Evolutionary conservation across 805 yeast genomes (phyloP), one percentile per base, ranked within the genome.

Genomic region (Suhomyces vadensis): DNA sequence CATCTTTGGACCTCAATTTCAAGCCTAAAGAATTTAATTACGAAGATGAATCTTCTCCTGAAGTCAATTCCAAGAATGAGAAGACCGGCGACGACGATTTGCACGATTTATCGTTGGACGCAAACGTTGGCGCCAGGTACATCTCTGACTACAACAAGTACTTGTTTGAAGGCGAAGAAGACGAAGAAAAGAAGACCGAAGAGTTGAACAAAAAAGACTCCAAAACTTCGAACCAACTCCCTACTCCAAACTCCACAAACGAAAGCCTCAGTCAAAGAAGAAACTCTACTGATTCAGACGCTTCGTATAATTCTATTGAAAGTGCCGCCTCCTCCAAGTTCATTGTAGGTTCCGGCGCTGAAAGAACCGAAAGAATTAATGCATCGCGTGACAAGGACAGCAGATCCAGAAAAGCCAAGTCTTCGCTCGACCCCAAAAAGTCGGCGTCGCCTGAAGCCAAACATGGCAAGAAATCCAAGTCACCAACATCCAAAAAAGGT

Each of bases 251-350:
- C 43, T 47, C 51, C 6, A 48, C 51, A 8, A 35, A 38, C 3
- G 54, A 48, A 20, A 41, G 48, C 22, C 43, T 48, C 24, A 27
- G 39, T 20, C 33, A 29, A 29, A 46, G 54, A 42, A 43, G 39
- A 9, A 26, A 39, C 13, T 45, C 52, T 13, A 33, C 27, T 11
- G 44, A 41, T 7, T 43, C 48, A 9, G 39, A 21, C 22, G 38
- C 40, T 7, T 67, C 71, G 1, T 57, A 48, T 47, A 57, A 58
- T 44, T 65, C 71, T 7, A 58, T 67, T 43, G 64, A 61, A 39
- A 63, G 69, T 41, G 68, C 60, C n/a, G 53, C 54, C 4, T 57
- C 62, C 1, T 48, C 54, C 14, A 61, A 63, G 43, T 60, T 60
- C 48, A 47, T 48, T 24, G 60, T 60, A 5, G 48, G 54, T 11